These are phyloP conservation scores for Suillus decipiens DNA, from an alignment of 768 basidiomycete species.

Conservation along the genomic window DNA sequence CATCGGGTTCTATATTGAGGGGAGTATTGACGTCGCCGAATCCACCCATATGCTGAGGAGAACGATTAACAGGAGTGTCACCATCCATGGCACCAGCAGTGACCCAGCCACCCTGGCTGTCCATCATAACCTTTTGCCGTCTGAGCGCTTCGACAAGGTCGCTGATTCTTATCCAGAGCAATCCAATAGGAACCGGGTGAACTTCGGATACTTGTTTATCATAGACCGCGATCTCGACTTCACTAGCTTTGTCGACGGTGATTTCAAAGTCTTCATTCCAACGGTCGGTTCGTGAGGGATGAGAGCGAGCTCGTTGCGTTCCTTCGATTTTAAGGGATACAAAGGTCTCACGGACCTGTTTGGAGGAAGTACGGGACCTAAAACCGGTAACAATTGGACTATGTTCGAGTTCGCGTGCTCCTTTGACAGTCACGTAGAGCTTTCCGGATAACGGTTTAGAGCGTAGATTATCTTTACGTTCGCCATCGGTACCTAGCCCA, in stretches of 20 bases:
- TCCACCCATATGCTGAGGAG: slow-evolving; percentile 52
- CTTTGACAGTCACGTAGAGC: slow-evolving; percentile 83
- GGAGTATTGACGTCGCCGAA: slow-evolving; percentile 47
- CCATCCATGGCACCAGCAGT: slow-evolving; percentile 89
- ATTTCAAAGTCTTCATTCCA: slow-evolving; percentile 99
- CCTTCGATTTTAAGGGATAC: slow-evolving; percentile 97
- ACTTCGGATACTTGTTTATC: slow-evolving; percentile 85
- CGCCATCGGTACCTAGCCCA: slow-evolving; percentile 67
- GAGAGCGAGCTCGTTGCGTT: slow-evolving; percentile 87
- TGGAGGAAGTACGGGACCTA: slow-evolving; percentile 75
- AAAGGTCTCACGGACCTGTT: slow-evolving; percentile 77
- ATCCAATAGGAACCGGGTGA: slow-evolving; percentile 86
- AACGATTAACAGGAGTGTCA: slow-evolving; percentile 46
- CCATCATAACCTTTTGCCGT: slow-evolving; percentile 87
- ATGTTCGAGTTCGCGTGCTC: slow-evolving; percentile 94
- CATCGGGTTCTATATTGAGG: slow-evolving; percentile 37
- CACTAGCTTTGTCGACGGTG: slow-evolving; percentile 95
- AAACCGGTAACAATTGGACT: slow-evolving; percentile 68
- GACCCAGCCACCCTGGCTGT: slow-evolving; percentile 92
- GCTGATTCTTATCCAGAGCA: slow-evolving; percentile 92
- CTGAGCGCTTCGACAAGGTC: slow-evolving; percentile 93
- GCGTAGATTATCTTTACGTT: slow-evolving; percentile 90
- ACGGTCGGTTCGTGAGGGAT: slow-evolving; percentile 90
- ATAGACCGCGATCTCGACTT: slow-evolving; percentile 94
- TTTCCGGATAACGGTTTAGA: slow-evolving; percentile 94